These are phyloP conservation scores for Phytopythium montanum DNA, from an alignment of 352 stramenopile genomes.

Conservation along the genomic window DNA sequence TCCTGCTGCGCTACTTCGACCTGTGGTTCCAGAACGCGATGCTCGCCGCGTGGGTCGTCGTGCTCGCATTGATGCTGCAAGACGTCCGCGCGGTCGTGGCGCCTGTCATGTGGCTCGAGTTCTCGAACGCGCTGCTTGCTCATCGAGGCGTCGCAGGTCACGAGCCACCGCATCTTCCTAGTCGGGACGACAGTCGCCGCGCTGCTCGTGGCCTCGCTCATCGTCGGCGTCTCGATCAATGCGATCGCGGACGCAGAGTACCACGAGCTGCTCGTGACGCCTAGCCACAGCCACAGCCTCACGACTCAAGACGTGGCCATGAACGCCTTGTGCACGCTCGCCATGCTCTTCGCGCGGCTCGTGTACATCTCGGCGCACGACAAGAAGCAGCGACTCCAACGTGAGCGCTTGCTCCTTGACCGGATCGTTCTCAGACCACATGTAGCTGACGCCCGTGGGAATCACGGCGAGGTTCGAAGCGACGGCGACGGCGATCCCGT, in stretches of 20 bases:
- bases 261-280: neutral
- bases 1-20: conserved; percentile 4
- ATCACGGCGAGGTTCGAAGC: neutral
- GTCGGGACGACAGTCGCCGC: neutral
- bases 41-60: neutral
- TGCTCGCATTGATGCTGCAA: neutral
- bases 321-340: conserved; percentile 2
- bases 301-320: neutral
- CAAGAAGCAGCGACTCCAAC: conserved; percentile 1
- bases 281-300: neutral
- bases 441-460: neutral
- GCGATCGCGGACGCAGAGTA: neutral
- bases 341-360: conserved; percentile 1
- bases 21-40: conserved; percentile 2
- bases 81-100: neutral
- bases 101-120: conserved; percentile 5
- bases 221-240: neutral
- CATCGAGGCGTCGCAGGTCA: conserved; percentile 2
- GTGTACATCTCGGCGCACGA: neutral
- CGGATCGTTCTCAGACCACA: neutral
- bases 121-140: conserved; percentile 4
- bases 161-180: neutral
- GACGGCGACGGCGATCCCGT: neutral
- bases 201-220: neutral
- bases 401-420: neutral